Percentiles rank a stretch among this genome's conserved stretches.
phyloP scores from a whole-genome alignment of 2,329 filamentous ascomycete genomes.

The Neopestalotiopsis clavispora region DNA sequence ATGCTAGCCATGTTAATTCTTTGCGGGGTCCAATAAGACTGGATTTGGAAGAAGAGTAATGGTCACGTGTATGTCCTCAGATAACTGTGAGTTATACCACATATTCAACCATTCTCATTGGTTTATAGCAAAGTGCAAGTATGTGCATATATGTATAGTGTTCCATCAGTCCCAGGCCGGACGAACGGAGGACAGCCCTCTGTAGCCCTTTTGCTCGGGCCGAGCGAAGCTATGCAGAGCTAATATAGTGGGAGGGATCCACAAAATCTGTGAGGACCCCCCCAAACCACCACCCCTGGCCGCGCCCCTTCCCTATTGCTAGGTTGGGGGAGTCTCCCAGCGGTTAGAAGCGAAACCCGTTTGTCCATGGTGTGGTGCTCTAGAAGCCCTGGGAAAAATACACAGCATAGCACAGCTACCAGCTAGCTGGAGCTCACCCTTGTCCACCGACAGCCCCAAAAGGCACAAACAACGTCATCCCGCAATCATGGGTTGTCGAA shows the following conservation, averaged over 20 bases:
- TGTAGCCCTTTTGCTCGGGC: slow-evolving; percentile 10
- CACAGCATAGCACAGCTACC: background rate
- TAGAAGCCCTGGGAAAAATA: background rate
- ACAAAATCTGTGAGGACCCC: too few species aligned
- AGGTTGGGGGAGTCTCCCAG: background rate
- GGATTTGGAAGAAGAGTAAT: too few species aligned
- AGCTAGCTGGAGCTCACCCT: slow-evolving; percentile 9
- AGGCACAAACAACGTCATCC: slow-evolving; percentile 10
- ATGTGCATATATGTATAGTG: background rate
- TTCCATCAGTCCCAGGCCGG: background rate
- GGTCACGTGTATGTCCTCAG: too few species aligned
- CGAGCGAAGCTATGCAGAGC: slow-evolving; percentile 2
- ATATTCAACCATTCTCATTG: too few species aligned
- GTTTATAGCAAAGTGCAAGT: too few species aligned
- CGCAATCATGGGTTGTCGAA: background rate
- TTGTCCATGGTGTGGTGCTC: background rate
- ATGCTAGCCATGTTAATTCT: too few species aligned
- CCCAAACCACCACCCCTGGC: too few species aligned
- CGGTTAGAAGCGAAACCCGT: background rate
- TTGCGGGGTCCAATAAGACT: too few species aligned
- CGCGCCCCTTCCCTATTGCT: too few species aligned
- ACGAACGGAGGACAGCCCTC: slow-evolving; percentile 10
- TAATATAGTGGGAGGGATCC: background rate
- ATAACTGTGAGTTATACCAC: too few species aligned
- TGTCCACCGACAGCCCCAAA: background rate